A percentile compares a stretch with the other conserved stretches of the same genome.
Evolutionary conservation across 768 basidiomycete genomes (phyloP).

Genomic region (Paxillus rubicundulus): DNA sequence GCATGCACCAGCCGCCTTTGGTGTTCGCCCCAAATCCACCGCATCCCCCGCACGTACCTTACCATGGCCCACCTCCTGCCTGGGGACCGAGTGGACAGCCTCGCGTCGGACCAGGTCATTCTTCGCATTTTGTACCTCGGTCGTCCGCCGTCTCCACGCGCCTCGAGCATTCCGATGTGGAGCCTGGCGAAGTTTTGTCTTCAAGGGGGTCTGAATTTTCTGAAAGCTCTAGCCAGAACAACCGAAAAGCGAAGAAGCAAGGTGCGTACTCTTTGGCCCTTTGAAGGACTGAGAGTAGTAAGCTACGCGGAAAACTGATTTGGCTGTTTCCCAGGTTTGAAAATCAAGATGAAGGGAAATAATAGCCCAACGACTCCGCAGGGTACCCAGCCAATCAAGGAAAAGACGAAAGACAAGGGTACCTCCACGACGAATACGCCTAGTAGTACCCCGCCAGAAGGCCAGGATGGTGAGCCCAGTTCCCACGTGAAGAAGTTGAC

Average conservation of each 20-base stretch:
- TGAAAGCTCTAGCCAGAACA: conserved; percentile 15
- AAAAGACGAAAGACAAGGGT: conserved; percentile 15
- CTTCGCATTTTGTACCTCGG: not conserved
- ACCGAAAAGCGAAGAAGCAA: conserved; percentile 6
- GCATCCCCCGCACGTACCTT: not conserved
- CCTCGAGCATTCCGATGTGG: conserved; percentile 11
- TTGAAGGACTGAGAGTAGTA: not conserved
- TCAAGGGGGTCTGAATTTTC: conserved; percentile 24
- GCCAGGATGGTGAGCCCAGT: not conserved
- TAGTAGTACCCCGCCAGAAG: conserved; percentile 3
- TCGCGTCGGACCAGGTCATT: not conserved
- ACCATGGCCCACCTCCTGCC: not conserved
- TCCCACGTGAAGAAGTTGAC: conserved; percentile 18
- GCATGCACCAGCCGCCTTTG: not conserved
- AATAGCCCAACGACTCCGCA: too few species aligned
- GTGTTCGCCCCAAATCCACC: not conserved
- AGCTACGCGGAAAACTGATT: too few species aligned
- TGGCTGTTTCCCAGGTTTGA: not conserved
- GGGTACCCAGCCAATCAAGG: not conserved
- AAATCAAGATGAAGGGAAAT: not conserved
- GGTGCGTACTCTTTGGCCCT: conserved; percentile 6
- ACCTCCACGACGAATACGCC: not conserved
- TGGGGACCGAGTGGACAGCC: conserved; percentile 4
- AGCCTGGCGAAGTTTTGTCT: conserved; percentile 27
- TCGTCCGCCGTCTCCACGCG: not conserved